A percentile compares a stretch with the other conserved stretches of the same genome.
Evolutionary conservation across 75 land plant species (phyloP).

Genomic region (Picea sitchensis): DNA sequence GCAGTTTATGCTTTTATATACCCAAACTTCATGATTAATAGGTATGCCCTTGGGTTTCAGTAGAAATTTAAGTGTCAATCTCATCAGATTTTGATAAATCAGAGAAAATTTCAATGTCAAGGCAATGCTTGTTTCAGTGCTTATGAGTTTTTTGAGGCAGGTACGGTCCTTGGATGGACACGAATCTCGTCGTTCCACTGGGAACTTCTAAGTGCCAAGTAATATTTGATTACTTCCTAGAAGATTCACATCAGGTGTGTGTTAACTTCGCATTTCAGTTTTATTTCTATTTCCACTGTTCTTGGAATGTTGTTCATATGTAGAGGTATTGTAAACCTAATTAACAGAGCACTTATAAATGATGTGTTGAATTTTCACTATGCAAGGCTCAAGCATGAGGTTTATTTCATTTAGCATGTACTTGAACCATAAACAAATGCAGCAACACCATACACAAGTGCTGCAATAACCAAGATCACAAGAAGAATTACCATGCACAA

Average conservation of each 20-base stretch:
- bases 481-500: too few species aligned
- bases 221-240: conserved; percentile 84
- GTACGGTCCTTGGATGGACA: conserved; percentile 99
- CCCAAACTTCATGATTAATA: conserved; percentile 96
- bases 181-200: conserved; percentile 83
- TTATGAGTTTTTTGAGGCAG: conserved; percentile 20
- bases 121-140: neutral
- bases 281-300: neutral
- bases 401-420: too few species aligned
- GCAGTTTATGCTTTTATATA: conserved; percentile 89
- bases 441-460: too few species aligned
- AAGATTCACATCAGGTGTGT: conserved; percentile 54
- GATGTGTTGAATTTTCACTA: too few species aligned
- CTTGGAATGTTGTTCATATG: neutral
- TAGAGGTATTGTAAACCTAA: neutral
- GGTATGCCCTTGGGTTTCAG: conserved; percentile 27
- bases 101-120: neutral
- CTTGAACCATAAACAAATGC: too few species aligned
- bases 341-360: neutral
- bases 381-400: too few species aligned
- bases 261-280: neutral
- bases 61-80: neutral
- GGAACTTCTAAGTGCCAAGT: conserved; percentile 67
- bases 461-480: too few species aligned
- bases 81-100: neutral